A percentile compares a stretch with the other conserved stretches of the same genome.
Evolutionary conservation across 2,329 filamentous ascomycete genomes (phyloP).

Genomic region (Fusarium pilosicola): DNA sequence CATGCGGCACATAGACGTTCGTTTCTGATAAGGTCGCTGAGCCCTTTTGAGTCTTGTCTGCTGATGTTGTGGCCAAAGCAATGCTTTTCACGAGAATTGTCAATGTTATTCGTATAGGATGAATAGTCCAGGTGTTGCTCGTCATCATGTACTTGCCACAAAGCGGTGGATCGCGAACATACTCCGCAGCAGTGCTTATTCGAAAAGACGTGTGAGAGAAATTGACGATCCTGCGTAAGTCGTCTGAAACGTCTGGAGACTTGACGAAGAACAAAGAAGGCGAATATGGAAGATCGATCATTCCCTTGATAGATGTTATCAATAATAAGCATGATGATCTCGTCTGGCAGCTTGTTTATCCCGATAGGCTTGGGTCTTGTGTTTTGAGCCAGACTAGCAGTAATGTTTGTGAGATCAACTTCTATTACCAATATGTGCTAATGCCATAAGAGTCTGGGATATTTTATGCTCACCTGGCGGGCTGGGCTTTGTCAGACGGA

Average conservation of each 20-base stretch:
- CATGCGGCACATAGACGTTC: background rate
- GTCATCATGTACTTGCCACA: background rate
- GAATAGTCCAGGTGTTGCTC: no score
- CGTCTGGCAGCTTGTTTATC: background rate
- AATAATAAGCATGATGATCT: background rate
- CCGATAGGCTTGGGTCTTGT: no score
- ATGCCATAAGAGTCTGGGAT: no score
- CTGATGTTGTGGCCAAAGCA: background rate
- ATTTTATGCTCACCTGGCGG: no score
- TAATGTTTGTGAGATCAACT: no score
- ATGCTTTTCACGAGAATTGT: background rate
- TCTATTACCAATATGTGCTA: no score
- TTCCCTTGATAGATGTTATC: background rate
- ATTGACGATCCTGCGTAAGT: background rate
- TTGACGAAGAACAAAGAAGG: background rate
- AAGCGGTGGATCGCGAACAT: background rate
- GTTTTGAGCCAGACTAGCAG: no score
- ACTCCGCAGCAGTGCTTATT: background rate
- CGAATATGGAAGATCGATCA: background rate
- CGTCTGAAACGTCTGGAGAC: background rate
- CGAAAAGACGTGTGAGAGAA: background rate
- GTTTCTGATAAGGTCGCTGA: background rate
- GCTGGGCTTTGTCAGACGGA: no score
- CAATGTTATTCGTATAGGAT: no score
- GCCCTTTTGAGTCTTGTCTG: background rate